Percentiles rank a stretch among this genome's conserved stretches.
Evolutionary conservation across 1,284 basidiomycete genomes (phyloP).

Genomic region (Tylopilus orsonianus): DNA sequence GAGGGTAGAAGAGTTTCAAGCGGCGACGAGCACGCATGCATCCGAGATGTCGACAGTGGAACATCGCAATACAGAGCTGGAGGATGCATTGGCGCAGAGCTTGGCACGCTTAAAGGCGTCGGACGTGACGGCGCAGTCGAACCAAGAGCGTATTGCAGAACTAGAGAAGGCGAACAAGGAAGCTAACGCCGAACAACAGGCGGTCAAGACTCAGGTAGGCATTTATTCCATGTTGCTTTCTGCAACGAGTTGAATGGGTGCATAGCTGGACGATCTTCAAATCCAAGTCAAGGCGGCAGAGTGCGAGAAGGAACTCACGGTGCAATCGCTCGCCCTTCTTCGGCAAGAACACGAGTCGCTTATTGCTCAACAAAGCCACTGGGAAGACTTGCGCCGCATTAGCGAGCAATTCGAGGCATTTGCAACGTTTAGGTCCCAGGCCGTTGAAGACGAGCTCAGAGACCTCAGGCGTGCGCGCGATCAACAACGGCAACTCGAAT

Average conservation of each 20-base stretch:
- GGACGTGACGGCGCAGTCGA: slow-evolving; percentile 60
- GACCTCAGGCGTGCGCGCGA: slow-evolving; percentile 68
- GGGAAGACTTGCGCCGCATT: slow-evolving; percentile 67
- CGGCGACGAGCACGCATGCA: slow-evolving; percentile 42
- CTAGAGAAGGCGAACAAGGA: slow-evolving; percentile 62
- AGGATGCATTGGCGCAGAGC: slow-evolving; percentile 67
- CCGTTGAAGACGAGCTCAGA: slow-evolving; percentile 68
- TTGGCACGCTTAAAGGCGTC: slow-evolving; percentile 67
- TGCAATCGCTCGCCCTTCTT: slow-evolving; percentile 48
- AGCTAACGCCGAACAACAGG: slow-evolving; percentile 50
- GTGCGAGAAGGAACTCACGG: slow-evolving; percentile 61
- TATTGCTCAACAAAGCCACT: slow-evolving; percentile 59
- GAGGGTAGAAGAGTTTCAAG: slow-evolving; percentile 56
- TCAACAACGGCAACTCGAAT: slow-evolving; percentile 62
- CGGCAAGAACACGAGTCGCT: slow-evolving; percentile 62
- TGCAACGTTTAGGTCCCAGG: slow-evolving; percentile 55
- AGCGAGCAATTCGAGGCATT: slow-evolving; percentile 70
- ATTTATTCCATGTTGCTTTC: not conserved
- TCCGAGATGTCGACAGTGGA: slow-evolving; percentile 50
- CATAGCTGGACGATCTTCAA: slow-evolving; percentile 61
- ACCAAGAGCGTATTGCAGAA: slow-evolving; percentile 56
- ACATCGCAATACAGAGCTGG: slow-evolving; percentile 58
- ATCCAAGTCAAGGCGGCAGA: slow-evolving; percentile 51
- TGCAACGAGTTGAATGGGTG: not conserved
- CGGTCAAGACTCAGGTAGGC: slow-evolving; percentile 58